Evolutionary conservation across 148 eudicot genomes (phyloP), one percentile per base, ranked within the genome.

Genomic region (Heliamphora exappendiculata): DNA sequence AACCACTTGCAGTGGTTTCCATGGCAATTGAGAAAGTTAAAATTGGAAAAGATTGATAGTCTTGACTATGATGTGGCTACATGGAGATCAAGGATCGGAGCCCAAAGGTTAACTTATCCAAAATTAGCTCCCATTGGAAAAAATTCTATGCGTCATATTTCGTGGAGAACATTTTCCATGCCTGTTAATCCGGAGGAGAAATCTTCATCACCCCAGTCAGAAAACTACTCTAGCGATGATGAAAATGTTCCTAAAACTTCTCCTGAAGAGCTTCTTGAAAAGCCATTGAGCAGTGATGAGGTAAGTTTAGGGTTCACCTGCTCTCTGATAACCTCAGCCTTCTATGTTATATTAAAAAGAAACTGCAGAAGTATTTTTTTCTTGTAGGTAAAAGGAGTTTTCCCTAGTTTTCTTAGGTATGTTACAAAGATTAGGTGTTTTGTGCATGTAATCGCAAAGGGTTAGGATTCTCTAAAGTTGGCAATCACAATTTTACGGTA

Each of bases 151-250:
- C 44, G 62, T 9, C 67, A 28, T 50, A 69, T 64, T 24, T 81
- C 45, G 12, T 74, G 86, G 81, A 84, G 74, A 80, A 72, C 76
- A 79, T 76, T 81, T 69, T 78, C 87, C 70, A 65, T 37, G 28
- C 80, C 89, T 71, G 59, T 80, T 79, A 79, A 86, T 69, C 74
- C 86, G 74, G 91, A 80, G 66, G 85, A 85, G 72, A 84, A 84
- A 73, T 88, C 89, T 7, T 80, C 86, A 31, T 73, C 85, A 71
- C 49, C 77, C 33, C 77, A 82, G 51, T 74, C 85, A 24, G 86
- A 86, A 49, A 65, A 65, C 72, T 54, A 73, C 45, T 49, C 70
- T 53, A 75, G 67, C 37, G 84, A 82, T 73, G 87, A 82, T 33
- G 82, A 77, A 58, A 44, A 70, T 71, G 79, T 49, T 66, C 47